Evolutionary conservation across 148 eudicot genomes (phyloP).

Genomic region (Rhododendron simsii): DNA sequence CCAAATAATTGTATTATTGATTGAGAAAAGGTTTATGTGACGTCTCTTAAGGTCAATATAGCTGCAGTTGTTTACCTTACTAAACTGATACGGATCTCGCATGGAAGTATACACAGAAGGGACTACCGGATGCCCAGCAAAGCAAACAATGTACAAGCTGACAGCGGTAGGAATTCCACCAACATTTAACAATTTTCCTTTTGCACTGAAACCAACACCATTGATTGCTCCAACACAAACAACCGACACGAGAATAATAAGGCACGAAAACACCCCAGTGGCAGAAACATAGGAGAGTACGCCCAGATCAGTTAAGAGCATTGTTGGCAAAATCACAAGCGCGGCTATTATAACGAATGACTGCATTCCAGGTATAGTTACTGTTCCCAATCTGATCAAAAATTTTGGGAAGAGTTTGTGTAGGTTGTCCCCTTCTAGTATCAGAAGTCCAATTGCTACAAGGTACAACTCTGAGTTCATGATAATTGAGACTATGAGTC

Average conservation of each 20-base stretch:
- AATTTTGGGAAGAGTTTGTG: constrained; percentile 33
- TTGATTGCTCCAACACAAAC: constrained; percentile 19
- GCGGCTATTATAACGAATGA: constrained; percentile 23
- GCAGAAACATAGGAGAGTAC: constrained; percentile 31
- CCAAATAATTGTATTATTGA: too few relatives aligned
- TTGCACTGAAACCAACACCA: constrained; percentile 23
- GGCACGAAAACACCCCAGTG: constrained; percentile 30
- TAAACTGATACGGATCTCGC: constrained; percentile 18
- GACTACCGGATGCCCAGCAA: constrained; percentile 32
- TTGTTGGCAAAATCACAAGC: constrained; percentile 23
- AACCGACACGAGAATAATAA: constrained; percentile 21
- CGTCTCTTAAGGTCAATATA: neutral
- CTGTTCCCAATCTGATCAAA: constrained; percentile 14
- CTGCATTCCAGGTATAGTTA: constrained; percentile 12
- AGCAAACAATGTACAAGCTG: constrained; percentile 32
- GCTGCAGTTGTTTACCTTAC: constrained; percentile 22
- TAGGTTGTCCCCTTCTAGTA: constrained; percentile 31
- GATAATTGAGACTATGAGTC: constrained; percentile 22
- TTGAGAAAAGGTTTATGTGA: neutral
- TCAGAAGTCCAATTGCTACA: constrained; percentile 23
- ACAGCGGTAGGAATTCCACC: constrained; percentile 22
- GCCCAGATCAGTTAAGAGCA: constrained; percentile 26
- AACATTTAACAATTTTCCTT: constrained; percentile 13
- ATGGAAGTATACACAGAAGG: constrained; percentile 32
- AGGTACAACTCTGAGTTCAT: constrained; percentile 33